phyloP scores from a whole-genome alignment of 495 filamentous ascomycete genomes.

The Echria macrotheca region DNA sequence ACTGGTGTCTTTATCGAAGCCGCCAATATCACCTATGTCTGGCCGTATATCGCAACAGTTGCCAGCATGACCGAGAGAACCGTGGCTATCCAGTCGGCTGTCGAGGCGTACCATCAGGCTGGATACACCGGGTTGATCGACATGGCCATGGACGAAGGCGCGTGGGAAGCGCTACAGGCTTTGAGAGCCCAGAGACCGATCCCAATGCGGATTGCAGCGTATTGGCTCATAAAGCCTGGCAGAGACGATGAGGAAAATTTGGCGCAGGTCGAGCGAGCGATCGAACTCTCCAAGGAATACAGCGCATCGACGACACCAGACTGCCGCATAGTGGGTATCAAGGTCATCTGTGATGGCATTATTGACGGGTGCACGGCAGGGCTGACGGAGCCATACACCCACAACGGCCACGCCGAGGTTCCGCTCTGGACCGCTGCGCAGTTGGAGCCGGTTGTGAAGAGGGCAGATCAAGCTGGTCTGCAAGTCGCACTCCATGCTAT shows the following conservation, averaged over 20 bases:
- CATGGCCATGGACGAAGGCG: conserved; percentile 64
- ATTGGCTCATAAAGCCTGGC: conserved; percentile 55
- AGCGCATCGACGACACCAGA: conserved; percentile 44
- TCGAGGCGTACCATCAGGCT: conserved; percentile 45
- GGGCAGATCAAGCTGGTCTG: conserved; percentile 48
- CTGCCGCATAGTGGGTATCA: conserved; percentile 58
- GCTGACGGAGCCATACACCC: conserved; percentile 54
- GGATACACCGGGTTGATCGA: conserved; percentile 62
- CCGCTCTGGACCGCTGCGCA: conserved; percentile 52
- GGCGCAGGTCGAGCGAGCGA: conserved; percentile 53
- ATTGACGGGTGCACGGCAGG: conserved; percentile 64
- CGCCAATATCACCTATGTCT: conserved; percentile 50
- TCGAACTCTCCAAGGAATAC: conserved; percentile 45
- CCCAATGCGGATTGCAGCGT: conserved; percentile 55
- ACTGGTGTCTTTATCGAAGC: conserved; percentile 56
- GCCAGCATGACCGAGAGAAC: conserved; percentile 49
- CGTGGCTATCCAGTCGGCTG: conserved; percentile 43
- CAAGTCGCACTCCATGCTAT: conserved; percentile 65
- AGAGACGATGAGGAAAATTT: conserved; percentile 39
- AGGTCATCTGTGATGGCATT: conserved; percentile 64
- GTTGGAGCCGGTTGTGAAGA: conserved; percentile 49
- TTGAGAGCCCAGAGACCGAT: conserved; percentile 38
- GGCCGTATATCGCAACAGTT: conserved; percentile 52
- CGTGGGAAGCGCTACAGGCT: conserved; percentile 51
- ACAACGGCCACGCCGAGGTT: conserved; percentile 40